Conservation (phyloP, 768 basidiomycete genomes). For the Phylloporus sp. region DNA sequence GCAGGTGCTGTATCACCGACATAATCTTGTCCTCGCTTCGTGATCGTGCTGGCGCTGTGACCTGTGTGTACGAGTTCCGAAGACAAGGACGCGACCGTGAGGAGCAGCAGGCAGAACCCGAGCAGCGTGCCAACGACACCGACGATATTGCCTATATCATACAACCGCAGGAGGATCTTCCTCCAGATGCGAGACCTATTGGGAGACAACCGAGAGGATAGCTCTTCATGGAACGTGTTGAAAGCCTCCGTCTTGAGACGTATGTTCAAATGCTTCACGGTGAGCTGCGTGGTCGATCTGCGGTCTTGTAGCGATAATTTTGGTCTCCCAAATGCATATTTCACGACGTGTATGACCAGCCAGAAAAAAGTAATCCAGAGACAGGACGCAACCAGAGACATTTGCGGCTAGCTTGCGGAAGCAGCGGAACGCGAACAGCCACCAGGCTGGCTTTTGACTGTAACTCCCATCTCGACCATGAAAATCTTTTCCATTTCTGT, state of each 20-base stretch:
- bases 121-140: slow-evolving; percentile 46
- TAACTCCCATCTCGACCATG: slow-evolving; percentile 44
- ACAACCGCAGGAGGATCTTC: slow-evolving; percentile 34
- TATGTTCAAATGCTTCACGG: slow-evolving; percentile 27
- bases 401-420: no score
- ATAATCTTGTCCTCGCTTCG: slow-evolving; percentile 14
- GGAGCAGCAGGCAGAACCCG: slow-evolving; percentile 37
- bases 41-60: slow-evolving; percentile 6
- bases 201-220: slow-evolving; percentile 34
- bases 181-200: slow-evolving; percentile 25
- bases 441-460: no score
- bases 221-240: slow-evolving; percentile 46
- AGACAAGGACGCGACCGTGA: slow-evolving; percentile 27
- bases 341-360: slow-evolving; percentile 24
- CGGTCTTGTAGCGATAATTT: slow-evolving; percentile 19
- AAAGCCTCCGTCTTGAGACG: slow-evolving; percentile 45
- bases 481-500: slow-evolving; percentile 84
- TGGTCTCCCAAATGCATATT: slow-evolving; percentile 16
- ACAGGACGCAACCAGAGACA: slow-evolving; percentile 17
- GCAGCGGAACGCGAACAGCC: no score
- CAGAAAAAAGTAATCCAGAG: slow-evolving; percentile 24
- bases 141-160: slow-evolving; percentile 46
- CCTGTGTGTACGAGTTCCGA: slow-evolving; percentile 9
- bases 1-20: neutral
- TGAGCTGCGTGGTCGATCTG: slow-evolving; percentile 18